These are phyloP conservation scores for Phytophthora foliorum DNA, from an alignment of 352 stramenopile genomes.

Conservation along the genomic window DNA sequence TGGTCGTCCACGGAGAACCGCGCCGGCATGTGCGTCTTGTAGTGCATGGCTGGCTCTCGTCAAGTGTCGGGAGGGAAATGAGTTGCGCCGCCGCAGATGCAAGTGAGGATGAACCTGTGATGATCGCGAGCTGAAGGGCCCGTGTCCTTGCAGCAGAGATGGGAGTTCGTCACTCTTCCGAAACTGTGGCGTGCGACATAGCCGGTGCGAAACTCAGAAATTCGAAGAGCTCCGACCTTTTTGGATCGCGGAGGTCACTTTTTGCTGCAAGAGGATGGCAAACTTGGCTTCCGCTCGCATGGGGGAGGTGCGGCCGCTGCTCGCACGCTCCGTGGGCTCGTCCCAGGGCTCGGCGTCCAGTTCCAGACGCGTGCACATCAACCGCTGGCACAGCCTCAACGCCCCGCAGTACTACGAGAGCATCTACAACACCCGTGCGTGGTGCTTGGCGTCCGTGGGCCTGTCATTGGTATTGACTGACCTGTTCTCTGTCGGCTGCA, in stretches of 20 bases:
- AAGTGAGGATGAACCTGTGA: constrained; percentile 25
- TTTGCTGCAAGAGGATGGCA: constrained; percentile 1
- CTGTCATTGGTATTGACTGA: background rate
- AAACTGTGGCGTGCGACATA: constrained; percentile 3
- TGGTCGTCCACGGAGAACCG: constrained; percentile 90
- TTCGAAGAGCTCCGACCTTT: constrained; percentile 19
- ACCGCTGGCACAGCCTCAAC: constrained; percentile 39
- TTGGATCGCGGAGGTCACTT: constrained; percentile 11
- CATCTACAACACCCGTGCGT: constrained; percentile 47
- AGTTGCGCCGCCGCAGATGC: constrained; percentile 6
- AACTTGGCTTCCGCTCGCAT: background rate
- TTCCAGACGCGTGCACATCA: constrained; percentile 38
- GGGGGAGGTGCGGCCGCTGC: constrained; percentile 35
- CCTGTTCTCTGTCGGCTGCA: constrained; percentile 10
- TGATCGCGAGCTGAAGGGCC: constrained; percentile 19
- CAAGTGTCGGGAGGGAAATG: constrained; percentile 14
- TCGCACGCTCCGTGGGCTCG: constrained; percentile 35
- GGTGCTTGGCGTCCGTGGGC: background rate
- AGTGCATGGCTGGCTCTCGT: constrained; percentile 64
- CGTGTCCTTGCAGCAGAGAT: constrained; percentile 38
- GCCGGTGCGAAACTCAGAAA: constrained; percentile 25
- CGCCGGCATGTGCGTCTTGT: constrained; percentile 88
- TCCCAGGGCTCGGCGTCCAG: constrained; percentile 33
- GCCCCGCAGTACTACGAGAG: constrained; percentile 45
- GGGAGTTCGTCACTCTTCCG: background rate